Evolutionary conservation across 2,329 filamentous ascomycete genomes (phyloP).

Genomic region (Colletotrichum siamense): DNA sequence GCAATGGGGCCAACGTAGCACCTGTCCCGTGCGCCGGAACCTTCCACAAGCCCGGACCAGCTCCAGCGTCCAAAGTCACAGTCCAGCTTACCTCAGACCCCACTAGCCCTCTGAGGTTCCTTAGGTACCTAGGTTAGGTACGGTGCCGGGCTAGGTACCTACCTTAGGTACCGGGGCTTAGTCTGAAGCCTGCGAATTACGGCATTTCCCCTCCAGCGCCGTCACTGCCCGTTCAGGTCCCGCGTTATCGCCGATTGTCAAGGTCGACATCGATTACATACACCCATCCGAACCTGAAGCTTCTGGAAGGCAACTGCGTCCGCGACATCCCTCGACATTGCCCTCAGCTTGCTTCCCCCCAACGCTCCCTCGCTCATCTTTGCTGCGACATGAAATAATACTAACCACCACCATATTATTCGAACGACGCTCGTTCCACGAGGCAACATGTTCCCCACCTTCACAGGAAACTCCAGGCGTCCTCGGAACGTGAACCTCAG

Average conservation of each 20-base stretch:
- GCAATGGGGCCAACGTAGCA: neutral
- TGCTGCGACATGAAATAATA: neutral
- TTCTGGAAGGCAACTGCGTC: conserved; percentile 18
- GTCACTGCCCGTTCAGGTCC: neutral
- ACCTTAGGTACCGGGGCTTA: neutral
- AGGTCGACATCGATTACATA: conserved; percentile 16
- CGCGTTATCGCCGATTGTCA: neutral
- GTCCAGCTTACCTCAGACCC: neutral
- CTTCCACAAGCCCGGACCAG: conserved; percentile 11
- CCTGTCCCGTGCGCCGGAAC: conserved; percentile 5
- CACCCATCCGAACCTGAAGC: conserved; percentile 21
- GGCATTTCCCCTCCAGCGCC: conserved; percentile 4
- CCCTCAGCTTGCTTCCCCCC: neutral
- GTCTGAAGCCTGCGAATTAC: conserved; percentile 7
- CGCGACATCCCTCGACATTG: neutral
- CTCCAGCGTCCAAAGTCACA: neutral
- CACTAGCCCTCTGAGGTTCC: neutral
- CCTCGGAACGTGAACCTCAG: conserved; percentile 94
- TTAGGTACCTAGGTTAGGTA: no score
- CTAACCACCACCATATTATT: neutral
- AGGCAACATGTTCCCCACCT: conserved; percentile 82
- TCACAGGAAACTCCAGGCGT: conserved; percentile 85
- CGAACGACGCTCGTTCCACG: neutral
- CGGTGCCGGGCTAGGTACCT: neutral
- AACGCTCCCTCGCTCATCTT: neutral